A percentile compares a stretch with the other conserved stretches of the same genome.
phyloP scores from a whole-genome alignment of 1,284 basidiomycete genomes.

The Trametes pubescens region DNA sequence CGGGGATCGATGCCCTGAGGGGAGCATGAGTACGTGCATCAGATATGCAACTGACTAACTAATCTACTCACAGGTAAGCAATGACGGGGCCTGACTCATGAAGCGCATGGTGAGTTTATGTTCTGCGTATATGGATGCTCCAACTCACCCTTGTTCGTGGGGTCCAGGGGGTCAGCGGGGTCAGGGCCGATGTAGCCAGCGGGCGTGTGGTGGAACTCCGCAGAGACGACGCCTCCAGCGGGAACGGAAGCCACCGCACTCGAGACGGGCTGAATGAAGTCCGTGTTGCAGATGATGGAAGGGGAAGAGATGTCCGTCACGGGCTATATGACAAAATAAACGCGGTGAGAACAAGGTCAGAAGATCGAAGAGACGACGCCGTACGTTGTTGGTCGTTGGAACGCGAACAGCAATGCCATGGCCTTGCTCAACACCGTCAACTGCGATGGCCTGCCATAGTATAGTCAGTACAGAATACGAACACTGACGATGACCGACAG shows the following conservation, averaged over 20 bases:
- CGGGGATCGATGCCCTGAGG: conserved; percentile 53
- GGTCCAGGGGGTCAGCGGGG: conserved; percentile 58
- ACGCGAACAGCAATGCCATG: conserved; percentile 49
- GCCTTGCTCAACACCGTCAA: conserved; percentile 50
- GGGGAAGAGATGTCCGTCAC: conserved; percentile 63
- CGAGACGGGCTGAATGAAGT: conserved; percentile 64
- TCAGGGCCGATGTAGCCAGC: conserved; percentile 53
- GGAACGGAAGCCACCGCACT: conserved; percentile 59
- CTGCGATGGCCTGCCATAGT: conserved; percentile 41
- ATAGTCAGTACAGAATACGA: neutral
- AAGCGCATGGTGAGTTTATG: neutral
- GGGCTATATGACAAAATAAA: conserved; percentile 43
- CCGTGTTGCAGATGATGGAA: conserved; percentile 65
- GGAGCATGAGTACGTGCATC: neutral
- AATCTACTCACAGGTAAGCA: conserved; percentile 56
- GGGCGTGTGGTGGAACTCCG: conserved; percentile 63
- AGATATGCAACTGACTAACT: neutral
- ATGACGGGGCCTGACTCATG: conserved; percentile 53
- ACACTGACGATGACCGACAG: neutral
- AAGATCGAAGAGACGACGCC: conserved; percentile 1
- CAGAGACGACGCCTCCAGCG: conserved; percentile 56
- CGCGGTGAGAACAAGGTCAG: neutral
- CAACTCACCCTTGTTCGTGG: conserved; percentile 52
- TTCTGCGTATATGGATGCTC: neutral
- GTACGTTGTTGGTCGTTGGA: conserved; percentile 46